Conservation (phyloP, 148 eudicot genomes). For the Chenopodium quinoa region DNA sequence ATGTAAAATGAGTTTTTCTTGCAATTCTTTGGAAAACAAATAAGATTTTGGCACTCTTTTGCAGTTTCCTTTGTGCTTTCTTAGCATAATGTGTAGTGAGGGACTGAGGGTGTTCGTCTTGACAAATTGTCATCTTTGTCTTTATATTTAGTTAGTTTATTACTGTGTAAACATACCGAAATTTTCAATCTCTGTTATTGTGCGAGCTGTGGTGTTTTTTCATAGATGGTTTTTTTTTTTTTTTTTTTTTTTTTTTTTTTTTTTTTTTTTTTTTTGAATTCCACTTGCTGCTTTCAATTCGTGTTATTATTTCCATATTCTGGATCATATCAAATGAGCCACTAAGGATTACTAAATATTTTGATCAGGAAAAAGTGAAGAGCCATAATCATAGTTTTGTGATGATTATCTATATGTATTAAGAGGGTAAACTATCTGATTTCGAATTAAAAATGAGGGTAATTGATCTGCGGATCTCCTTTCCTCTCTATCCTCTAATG, state of each 20-base stretch:
- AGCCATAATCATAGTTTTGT: no score
- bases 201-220: background rate
- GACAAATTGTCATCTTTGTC: background rate
- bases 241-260: no score
- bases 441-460: no score
- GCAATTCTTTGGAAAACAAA: constrained; percentile 33
- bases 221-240: background rate
- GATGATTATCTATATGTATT: no score
- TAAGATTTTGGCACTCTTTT: constrained; percentile 22
- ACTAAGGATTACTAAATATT: no score
- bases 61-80: constrained; percentile 11
- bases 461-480: no score
- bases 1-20: constrained; percentile 33
- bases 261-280: no score
- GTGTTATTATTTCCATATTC: no score
- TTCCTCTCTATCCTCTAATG: no score
- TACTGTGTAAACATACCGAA: background rate
- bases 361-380: no score
- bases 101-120: constrained; percentile 5
- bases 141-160: background rate
- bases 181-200: background rate
- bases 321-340: no score
- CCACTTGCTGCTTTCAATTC: background rate
- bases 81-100: constrained; percentile 7
- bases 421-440: no score